Conservation (phyloP, 2,329 filamentous ascomycete species). For the Trichoderma guizhouense region DNA sequence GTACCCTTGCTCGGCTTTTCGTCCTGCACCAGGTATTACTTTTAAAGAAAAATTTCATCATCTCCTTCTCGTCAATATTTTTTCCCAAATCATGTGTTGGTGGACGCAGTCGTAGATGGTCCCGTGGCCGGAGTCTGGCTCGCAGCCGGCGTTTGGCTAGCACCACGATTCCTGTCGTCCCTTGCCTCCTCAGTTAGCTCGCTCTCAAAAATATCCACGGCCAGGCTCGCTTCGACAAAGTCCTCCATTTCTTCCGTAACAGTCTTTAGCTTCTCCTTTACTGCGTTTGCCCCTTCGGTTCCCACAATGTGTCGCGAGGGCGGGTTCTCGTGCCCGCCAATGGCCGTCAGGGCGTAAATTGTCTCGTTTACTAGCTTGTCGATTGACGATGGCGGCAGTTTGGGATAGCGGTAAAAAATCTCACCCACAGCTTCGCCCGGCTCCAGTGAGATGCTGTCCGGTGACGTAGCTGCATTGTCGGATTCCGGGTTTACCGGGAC, state of each 20-base stretch:
- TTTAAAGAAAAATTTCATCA: not conserved
- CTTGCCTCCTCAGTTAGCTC: slow-evolving; percentile 52
- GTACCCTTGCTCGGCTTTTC: not conserved
- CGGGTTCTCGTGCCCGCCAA: slow-evolving; percentile 93
- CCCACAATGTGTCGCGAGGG: slow-evolving; percentile 93
- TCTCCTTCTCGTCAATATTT: not conserved
- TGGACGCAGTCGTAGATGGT: not conserved
- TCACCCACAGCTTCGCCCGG: slow-evolving; percentile 37
- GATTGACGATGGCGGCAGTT: slow-evolving; percentile 63
- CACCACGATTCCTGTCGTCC: slow-evolving; percentile 34
- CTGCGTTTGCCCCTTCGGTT: slow-evolving; percentile 77
- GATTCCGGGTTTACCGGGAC: slow-evolving; percentile 34
- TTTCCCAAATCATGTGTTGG: not conserved
- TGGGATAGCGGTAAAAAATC: slow-evolving; percentile 68
- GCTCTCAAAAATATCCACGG: slow-evolving; percentile 71
- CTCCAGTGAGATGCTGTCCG: slow-evolving; percentile 32
- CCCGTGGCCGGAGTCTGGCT: slow-evolving; percentile 4
- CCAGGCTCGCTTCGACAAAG: slow-evolving; percentile 84
- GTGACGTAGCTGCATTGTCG: slow-evolving; percentile 31
- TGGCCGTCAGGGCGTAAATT: slow-evolving; percentile 83
- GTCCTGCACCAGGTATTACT: not conserved
- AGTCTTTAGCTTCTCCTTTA: slow-evolving; percentile 95
- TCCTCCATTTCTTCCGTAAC: slow-evolving; percentile 95
- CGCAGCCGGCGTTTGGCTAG: slow-evolving; percentile 22
- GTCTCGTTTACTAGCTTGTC: slow-evolving; percentile 81